Evolutionary conservation across 768 basidiomycete genomes (phyloP).

Genomic region (Rickenella mellea): DNA sequence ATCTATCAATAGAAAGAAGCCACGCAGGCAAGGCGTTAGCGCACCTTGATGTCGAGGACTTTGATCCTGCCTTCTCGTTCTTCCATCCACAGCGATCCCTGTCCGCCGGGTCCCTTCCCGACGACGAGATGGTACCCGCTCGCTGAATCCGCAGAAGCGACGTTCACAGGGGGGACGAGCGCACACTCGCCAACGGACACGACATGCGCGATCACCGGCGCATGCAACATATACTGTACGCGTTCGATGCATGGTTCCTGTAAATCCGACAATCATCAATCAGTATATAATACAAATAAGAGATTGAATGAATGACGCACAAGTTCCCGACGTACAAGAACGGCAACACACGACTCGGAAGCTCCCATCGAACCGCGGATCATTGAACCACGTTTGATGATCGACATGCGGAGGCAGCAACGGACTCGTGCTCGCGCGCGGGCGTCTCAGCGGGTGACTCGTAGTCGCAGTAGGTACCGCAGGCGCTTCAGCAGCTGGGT

Average conservation of each 20-base stretch:
- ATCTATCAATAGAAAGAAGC: too few relatives aligned
- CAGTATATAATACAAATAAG: conserved; percentile 3
- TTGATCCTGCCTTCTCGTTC: conserved; percentile 83
- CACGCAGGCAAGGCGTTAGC: too few relatives aligned
- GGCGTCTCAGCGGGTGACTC: too few relatives aligned
- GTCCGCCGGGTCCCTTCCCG: conserved; percentile 37
- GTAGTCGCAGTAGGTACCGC: too few relatives aligned
- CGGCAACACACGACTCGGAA: conserved; percentile 87
- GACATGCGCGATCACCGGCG: conserved; percentile 92
- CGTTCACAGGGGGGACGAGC: conserved; percentile 65
- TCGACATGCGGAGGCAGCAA: conserved; percentile 54
- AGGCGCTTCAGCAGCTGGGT: conserved; percentile 3
- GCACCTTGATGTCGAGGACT: conserved; percentile 84
- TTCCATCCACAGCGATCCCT: conserved; percentile 79
- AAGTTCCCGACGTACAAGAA: conserved; percentile 92
- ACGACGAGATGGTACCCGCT: conserved; percentile 25
- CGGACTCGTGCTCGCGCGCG: conserved; percentile 64
- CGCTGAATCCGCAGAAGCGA: conserved; percentile 13
- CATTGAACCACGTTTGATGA: conserved; percentile 92
- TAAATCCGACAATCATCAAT: conserved; percentile 5
- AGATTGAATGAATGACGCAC: conserved; percentile 46
- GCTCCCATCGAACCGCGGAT: conserved; percentile 86
- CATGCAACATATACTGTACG: conserved; percentile 93
- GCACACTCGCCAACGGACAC: conserved; percentile 96
- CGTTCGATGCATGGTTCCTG: conserved; percentile 90